These are phyloP conservation scores for Teratosphaeria nubilosa DNA, from an alignment of 2,329 filamentous ascomycete species.

Conservation along the genomic window DNA sequence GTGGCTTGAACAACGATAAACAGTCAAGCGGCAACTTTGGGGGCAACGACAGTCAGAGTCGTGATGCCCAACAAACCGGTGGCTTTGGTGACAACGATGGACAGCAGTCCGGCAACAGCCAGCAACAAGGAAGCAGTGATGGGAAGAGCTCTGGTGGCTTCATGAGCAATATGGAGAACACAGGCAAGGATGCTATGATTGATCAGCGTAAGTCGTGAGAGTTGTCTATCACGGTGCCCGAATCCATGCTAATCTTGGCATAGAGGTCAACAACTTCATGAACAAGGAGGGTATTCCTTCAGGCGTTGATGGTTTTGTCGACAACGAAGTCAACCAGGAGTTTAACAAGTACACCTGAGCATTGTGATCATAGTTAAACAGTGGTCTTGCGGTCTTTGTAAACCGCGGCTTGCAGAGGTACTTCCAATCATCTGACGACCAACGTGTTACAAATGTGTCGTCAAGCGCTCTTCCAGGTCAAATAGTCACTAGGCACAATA, in stretches of 20 bases:
- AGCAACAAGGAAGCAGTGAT: slow-evolving; percentile 2
- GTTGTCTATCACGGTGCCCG: not conserved
- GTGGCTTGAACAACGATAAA: not conserved
- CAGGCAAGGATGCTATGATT: slow-evolving; percentile 9
- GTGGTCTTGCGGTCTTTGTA: too few species aligned
- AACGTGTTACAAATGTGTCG: too few species aligned
- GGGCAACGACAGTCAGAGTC: slow-evolving; percentile 1
- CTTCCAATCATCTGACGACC: too few species aligned
- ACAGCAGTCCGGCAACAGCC: not conserved
- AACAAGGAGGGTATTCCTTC: slow-evolving; percentile 12
- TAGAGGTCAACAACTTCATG: slow-evolving; percentile 12
- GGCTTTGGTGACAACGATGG: slow-evolving; percentile 1
- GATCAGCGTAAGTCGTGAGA: slow-evolving; percentile 6
- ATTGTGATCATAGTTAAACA: not conserved
- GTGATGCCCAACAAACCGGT: not conserved
- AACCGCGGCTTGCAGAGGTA: too few species aligned
- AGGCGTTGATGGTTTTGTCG: slow-evolving; percentile 7
- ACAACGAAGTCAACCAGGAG: slow-evolving; percentile 8
- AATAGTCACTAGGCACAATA: too few species aligned
- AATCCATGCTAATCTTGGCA: not conserved
- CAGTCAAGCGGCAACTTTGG: not conserved
- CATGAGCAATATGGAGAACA: slow-evolving; percentile 4
- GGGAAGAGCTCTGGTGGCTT: slow-evolving; percentile 6
- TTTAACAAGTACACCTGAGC: not conserved
- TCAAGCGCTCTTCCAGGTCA: too few species aligned